Evolutionary conservation across 768 basidiomycete genomes (phyloP).

Genomic region (Lactarius sp.): DNA sequence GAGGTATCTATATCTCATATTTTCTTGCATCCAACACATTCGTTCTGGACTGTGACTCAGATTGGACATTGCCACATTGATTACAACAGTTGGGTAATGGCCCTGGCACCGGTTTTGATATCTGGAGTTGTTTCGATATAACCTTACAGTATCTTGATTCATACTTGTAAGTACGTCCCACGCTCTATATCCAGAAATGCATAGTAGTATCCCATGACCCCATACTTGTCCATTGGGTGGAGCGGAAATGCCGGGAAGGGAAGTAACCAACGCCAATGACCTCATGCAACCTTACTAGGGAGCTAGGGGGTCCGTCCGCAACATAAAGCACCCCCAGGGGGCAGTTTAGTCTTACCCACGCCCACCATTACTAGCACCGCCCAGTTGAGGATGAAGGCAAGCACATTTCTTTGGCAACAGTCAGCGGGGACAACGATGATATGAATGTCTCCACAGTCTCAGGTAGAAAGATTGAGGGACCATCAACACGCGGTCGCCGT

Average conservation of each 20-base stretch:
- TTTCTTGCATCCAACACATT: neutral
- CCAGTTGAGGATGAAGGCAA: slow-evolving; percentile 10
- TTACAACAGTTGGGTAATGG: neutral
- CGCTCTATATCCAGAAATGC: neutral
- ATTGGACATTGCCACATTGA: neutral
- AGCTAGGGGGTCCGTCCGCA: no score
- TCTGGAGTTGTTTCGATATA: neutral
- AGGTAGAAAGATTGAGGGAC: slow-evolving; percentile 17
- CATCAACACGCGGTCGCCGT: slow-evolving; percentile 49
- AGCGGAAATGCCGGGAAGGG: neutral
- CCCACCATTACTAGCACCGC: neutral
- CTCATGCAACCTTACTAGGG: neutral
- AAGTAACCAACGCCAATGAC: slow-evolving; percentile 2
- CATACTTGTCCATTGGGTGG: neutral
- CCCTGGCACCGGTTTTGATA: neutral
- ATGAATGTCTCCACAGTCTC: slow-evolving; percentile 2
- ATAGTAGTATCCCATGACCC: neutral
- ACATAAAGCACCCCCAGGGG: neutral
- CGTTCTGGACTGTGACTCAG: neutral
- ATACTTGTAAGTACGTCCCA: neutral
- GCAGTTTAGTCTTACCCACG: neutral
- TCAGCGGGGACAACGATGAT: neutral
- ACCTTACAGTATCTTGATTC: neutral
- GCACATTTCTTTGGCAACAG: neutral
- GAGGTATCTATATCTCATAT: neutral